phyloP scores from a whole-genome alignment of 495 filamentous ascomycete genomes.

The Penicillium dipodomyicola region DNA sequence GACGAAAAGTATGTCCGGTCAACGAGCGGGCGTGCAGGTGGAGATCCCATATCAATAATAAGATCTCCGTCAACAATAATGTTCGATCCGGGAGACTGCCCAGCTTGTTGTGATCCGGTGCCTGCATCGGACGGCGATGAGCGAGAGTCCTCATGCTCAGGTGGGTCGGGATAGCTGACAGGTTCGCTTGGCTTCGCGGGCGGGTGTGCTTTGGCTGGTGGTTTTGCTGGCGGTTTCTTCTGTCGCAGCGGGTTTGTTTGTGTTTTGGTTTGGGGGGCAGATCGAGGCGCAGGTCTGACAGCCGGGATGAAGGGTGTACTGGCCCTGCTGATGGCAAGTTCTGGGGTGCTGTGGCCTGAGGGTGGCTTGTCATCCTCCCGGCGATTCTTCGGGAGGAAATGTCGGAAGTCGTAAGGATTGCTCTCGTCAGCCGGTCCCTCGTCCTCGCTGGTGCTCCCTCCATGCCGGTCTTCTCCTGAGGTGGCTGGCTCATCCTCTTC shows the following conservation, averaged over 20 bases:
- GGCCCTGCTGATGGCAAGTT: constrained; percentile 36
- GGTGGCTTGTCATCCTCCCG: constrained; percentile 35
- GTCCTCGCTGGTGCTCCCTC: constrained; percentile 40
- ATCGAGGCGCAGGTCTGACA: constrained; percentile 29
- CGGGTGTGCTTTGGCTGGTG: constrained; percentile 14
- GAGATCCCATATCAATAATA: constrained; percentile 53
- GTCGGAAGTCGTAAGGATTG: constrained; percentile 60
- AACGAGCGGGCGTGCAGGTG: constrained; percentile 39
- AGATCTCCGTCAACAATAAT: constrained; percentile 50
- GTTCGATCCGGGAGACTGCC: constrained; percentile 42
- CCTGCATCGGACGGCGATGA: constrained; percentile 37
- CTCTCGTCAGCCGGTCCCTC: constrained; percentile 48
- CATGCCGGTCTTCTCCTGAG: constrained; percentile 41
- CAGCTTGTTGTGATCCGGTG: constrained; percentile 36
- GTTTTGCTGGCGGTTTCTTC: constrained; percentile 26
- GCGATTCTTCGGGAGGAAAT: constrained; percentile 50
- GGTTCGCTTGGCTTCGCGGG: constrained; percentile 19
- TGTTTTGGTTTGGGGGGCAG: constrained; percentile 32
- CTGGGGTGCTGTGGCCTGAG: constrained; percentile 41
- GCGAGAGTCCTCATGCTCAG: constrained; percentile 25
- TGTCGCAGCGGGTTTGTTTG: constrained; percentile 39
- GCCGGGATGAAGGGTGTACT: constrained; percentile 34
- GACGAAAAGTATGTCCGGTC: constrained; percentile 46
- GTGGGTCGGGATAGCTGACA: constrained; percentile 11
- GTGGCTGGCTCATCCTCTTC: constrained; percentile 38